Evolutionary conservation across 2,329 filamentous ascomycete genomes (phyloP), one percentile per base, ranked within the genome.

Genomic region (Penicillium sp.): DNA sequence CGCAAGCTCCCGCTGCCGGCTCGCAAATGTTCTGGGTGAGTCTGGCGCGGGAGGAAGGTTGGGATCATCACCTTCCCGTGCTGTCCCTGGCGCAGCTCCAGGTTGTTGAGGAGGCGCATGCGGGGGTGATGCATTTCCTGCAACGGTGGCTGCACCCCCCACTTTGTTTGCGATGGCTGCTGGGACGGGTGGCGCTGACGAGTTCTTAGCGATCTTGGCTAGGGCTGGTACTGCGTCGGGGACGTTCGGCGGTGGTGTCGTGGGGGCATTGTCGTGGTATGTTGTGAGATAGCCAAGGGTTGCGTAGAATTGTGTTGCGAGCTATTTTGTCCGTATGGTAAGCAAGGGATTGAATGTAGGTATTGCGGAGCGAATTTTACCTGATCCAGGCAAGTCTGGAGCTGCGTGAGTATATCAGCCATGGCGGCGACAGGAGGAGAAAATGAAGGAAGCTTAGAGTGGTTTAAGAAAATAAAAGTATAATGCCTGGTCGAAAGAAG

Each of bases 281-380:
- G 70, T 76, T 52, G 68, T 75, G 55, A 80, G 70, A 64, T 80
- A 80, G 68, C 75, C 74, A 53, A 80, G 69, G 31, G 77, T 79
- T 52, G 78, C 77, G 67, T 79, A 80, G 74, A 79, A 78, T 72
- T 80, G 78, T 45, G 77, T 80, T 65, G 77, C 75, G 31, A 80
- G 75, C 75, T 78, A 40, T 49, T 53, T 37, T 46, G 30, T 43
- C 43, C 48, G 53, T 40, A 19, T 46, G 25, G 25, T 49, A 35
- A 50, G 38, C n/a, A 47, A 6, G 43, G 7, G 22, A 41, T 43
- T 26, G 28, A 28, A 25, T 35, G 25, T 19, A n/a, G 28, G 22
- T 16, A 14, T 26, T 41, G 6, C 4, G 16, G 11, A 25, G 36
- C 19, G 17, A 35, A n/a, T 52, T 37, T 42, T 68, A 77, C 77